Base-by-base conservation (phyloP, 164 flowering plant species). In the Paratinospora sagittata region DNA sequence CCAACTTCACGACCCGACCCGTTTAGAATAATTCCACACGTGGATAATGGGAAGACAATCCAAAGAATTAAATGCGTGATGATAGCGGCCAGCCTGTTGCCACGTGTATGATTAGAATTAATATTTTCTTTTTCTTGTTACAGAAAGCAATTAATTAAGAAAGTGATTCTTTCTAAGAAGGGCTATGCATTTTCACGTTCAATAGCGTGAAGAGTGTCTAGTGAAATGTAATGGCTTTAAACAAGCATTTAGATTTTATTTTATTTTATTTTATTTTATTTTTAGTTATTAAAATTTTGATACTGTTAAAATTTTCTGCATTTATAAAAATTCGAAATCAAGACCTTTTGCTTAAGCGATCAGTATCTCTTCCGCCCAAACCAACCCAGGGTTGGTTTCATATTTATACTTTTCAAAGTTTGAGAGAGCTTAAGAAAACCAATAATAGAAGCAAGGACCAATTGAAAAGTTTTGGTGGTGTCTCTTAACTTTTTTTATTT, bases 191-290 rank as follows among this genome's bases (percentile, higher is more conserved):
- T n/a, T 52, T 52, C 58, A 52, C 23, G 23, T 52, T n/a, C 23
- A 17, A 12, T 23, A 19, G 3, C 27, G 39, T 49, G 58, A 17
- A 52, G n/a, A 52, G 58, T 19, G 17, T 6, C 58, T 2, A 2
- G 47, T 9, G 47, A 10, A 9, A 43, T 43, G 26, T 55, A 21
- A 55, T 8, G 61, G 26, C 61, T 55, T 55, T 14, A 30, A 30
- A 4, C 4, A 30, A 1, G 34, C 34, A 30, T 30, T 30, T 43
- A 43, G 78, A 23, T n/a, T 30, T 30, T 30, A 30, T 30, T 30
- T 30, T 30, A 30, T n/a, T 81, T 30, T 30, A 4, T 30, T 30
- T 30, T 30, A 87, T 91, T 88, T 82, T n/a, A n/a, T n/a, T n/a
- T n/a, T n/a, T n/a, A n/a, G n/a, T n/a, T n/a, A n/a, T n/a, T n/a